Percentiles rank a stretch among this genome's conserved stretches.
Evolutionary conservation across 2,329 filamentous ascomycete genomes (phyloP).

Genomic region (Neobulgaria alba): DNA sequence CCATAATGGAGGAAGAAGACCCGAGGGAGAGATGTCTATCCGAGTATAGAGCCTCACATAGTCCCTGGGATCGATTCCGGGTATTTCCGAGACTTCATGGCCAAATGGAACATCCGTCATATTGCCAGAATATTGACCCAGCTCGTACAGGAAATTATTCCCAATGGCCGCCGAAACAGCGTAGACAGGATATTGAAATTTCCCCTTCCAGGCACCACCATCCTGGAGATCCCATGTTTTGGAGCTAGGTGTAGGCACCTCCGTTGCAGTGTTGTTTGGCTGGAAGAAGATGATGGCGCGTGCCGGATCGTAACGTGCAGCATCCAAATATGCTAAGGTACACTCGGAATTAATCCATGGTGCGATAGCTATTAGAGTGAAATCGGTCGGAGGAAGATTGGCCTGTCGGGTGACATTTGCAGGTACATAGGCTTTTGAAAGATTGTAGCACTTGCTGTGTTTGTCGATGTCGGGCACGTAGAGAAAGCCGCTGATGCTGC

Average conservation of each 20-base stretch:
- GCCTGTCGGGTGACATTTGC: constrained; percentile 62
- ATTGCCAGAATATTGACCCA: constrained; percentile 71
- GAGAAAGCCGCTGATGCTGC: constrained; percentile 67
- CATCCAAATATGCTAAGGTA: constrained; percentile 61
- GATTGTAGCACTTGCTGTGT: constrained; percentile 52
- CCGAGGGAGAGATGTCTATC: constrained; percentile 38
- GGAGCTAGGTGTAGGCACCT: constrained; percentile 58
- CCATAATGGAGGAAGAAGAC: constrained; percentile 65
- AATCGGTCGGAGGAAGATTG: constrained; percentile 62
- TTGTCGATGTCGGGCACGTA: constrained; percentile 62
- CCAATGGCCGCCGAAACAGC: constrained; percentile 65
- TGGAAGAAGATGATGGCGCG: constrained; percentile 55
- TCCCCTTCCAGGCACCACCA: constrained; percentile 59
- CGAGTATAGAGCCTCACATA: constrained; percentile 54
- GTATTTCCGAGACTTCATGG: constrained; percentile 44
- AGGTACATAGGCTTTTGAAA: constrained; percentile 60
- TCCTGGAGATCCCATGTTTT: constrained; percentile 63
- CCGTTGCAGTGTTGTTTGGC: constrained; percentile 41
- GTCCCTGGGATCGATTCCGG: constrained; percentile 46
- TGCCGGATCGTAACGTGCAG: constrained; percentile 48
- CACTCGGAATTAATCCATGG: constrained; percentile 77
- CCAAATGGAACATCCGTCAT: constrained; percentile 53
- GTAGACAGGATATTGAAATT: constrained; percentile 74
- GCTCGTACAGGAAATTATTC: constrained; percentile 57
- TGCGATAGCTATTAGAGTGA: constrained; percentile 71